These are phyloP conservation scores for Eruca vesicaria DNA, from an alignment of 441 rosid genomes.

Conservation along the genomic window DNA sequence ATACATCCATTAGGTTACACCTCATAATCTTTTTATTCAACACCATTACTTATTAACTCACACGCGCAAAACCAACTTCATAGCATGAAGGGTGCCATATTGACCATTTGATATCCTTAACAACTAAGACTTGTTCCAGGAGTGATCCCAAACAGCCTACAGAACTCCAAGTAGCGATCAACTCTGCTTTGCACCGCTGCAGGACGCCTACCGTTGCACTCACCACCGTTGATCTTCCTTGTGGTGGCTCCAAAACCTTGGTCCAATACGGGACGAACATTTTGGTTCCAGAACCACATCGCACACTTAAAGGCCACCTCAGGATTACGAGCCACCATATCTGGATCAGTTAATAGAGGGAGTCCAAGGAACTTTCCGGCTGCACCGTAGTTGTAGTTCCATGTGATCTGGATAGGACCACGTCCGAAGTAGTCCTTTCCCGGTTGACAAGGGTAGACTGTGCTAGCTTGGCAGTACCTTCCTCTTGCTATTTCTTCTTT, in stretches of 20 bases:
- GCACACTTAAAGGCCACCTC: constrained; percentile 47
- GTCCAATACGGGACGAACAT: constrained; percentile 39
- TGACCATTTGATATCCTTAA: constrained; percentile 10
- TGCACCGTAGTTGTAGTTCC: constrained; percentile 68
- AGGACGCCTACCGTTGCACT: constrained; percentile 42
- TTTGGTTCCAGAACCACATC: constrained; percentile 54
- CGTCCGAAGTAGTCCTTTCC: constrained; percentile 52
- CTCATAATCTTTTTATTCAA: constrained; percentile 17
- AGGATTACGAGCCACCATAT: constrained; percentile 47
- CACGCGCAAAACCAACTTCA: constrained; percentile 6
- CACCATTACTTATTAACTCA: constrained; percentile 5
- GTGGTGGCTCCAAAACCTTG: constrained; percentile 60
- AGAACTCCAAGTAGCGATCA: constrained; percentile 39
- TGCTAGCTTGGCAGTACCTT: constrained; percentile 32
- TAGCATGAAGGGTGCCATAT: constrained; percentile 3
- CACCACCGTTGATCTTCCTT: constrained; percentile 51
- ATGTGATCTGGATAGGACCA: constrained; percentile 58
- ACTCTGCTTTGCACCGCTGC: constrained; percentile 40
- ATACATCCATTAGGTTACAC: constrained; percentile 17
- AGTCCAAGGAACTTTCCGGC: constrained; percentile 49
- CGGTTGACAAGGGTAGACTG: constrained; percentile 28
- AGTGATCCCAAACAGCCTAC: constrained; percentile 42
- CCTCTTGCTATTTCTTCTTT: constrained; percentile 37
- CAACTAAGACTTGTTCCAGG: constrained; percentile 46
- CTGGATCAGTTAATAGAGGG: constrained; percentile 51